These are phyloP conservation scores for Xylaria hypoxylon DNA, from an alignment of 2,329 filamentous ascomycete species.

Conservation along the genomic window DNA sequence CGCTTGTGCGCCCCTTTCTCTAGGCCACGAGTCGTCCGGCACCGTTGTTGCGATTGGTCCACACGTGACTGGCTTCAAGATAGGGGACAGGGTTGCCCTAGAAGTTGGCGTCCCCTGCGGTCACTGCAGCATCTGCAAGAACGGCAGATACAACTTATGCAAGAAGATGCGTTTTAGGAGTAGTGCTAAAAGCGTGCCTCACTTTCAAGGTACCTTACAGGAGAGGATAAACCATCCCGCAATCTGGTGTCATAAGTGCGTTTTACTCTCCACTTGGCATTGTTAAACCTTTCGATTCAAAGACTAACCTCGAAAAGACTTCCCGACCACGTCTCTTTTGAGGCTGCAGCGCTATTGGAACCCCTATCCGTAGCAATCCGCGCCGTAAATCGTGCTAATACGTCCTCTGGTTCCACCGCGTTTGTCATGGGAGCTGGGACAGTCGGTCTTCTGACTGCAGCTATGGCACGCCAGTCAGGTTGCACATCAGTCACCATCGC, in stretches of 20 bases:
- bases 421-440: constrained; percentile 75
- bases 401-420: constrained; percentile 65
- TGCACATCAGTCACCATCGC: constrained; percentile 70
- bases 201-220: constrained; percentile 72
- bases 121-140: constrained; percentile 56
- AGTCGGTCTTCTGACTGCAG: constrained; percentile 71
- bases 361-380: constrained; percentile 72
- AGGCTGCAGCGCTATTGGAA: constrained; percentile 70
- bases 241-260: constrained; percentile 71
- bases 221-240: constrained; percentile 73
- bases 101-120: constrained; percentile 56
- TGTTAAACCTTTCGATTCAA: constrained; percentile 5
- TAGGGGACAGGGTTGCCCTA: constrained; percentile 67
- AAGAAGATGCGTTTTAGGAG: constrained; percentile 71
- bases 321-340: constrained; percentile 69
- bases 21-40: constrained; percentile 72
- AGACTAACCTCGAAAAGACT: constrained; percentile 56
- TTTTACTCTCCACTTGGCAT: constrained; percentile 16
- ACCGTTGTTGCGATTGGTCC: constrained; percentile 68
- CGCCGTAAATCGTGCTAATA: constrained; percentile 66
- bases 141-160: constrained; percentile 71
- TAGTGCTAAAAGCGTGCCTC: constrained; percentile 71
- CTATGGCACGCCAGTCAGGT: constrained; percentile 70
- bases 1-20: constrained; percentile 71
- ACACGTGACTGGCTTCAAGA: constrained; percentile 62